These are phyloP conservation scores for Saccharomyces uvarum DNA, from an alignment of 1,139 yeast genomes.

Conservation along the genomic window DNA sequence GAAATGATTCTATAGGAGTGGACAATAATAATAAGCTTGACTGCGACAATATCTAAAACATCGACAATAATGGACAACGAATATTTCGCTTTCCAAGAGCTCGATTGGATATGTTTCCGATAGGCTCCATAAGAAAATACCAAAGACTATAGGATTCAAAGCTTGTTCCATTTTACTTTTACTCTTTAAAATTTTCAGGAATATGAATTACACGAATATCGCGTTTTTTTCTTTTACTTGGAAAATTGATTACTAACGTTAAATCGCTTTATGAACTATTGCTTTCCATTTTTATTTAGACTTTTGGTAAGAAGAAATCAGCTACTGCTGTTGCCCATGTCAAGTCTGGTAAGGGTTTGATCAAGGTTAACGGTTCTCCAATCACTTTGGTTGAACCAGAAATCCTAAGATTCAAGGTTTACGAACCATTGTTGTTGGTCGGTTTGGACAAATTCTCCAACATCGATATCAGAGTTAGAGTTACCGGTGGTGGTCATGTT, in stretches of 20 bases:
- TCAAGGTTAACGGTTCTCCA: slow-evolving; percentile 98
- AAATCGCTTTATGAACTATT: slow-evolving; percentile 1
- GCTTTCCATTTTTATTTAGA: slow-evolving; percentile 39
- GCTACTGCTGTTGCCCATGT: slow-evolving; percentile 99
- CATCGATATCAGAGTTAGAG: slow-evolving; percentile 98
- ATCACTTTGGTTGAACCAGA: slow-evolving; percentile 98
- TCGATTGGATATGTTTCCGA: no score
- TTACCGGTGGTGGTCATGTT: slow-evolving; percentile 99
- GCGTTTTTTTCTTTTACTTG: background rate
- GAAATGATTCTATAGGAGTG: background rate
- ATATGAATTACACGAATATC: background rate
- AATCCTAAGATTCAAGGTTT: slow-evolving; percentile 97
- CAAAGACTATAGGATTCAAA: no score
- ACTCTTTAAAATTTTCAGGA: background rate
- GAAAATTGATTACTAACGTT: slow-evolving; percentile 1
- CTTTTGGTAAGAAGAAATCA: slow-evolving; percentile 99
- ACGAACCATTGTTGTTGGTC: slow-evolving; percentile 97
- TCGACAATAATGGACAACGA: background rate
- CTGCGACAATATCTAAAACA: background rate
- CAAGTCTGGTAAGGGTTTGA: slow-evolving; percentile 98
- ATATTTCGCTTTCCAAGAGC: no score
- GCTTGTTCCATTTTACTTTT: background rate
- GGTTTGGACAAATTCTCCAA: slow-evolving; percentile 98
- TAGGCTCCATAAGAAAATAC: no score
- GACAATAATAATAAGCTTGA: background rate